A percentile compares a stretch with the other conserved stretches of the same genome.
Evolutionary conservation across 345 rosid species (phyloP).

Genomic region (Dipteronia dyeriana): DNA sequence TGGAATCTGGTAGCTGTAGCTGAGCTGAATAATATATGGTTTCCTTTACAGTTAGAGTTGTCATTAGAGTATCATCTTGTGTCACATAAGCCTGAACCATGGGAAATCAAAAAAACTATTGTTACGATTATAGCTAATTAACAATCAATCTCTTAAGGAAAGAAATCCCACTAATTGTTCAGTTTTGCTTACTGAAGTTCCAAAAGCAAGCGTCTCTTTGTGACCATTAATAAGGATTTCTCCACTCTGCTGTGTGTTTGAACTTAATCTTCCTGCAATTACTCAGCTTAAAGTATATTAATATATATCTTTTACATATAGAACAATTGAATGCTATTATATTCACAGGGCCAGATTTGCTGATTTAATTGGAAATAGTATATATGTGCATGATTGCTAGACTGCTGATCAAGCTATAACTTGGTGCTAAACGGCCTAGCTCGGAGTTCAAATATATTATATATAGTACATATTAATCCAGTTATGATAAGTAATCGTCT

Average conservation of each 20-base stretch:
- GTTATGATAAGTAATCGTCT: too few species aligned
- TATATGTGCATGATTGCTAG: too few species aligned
- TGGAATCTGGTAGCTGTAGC: slow-evolving; percentile 51
- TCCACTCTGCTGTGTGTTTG: slow-evolving; percentile 38
- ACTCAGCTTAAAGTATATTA: not conserved
- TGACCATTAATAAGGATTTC: slow-evolving; percentile 51
- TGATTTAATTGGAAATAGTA: too few species aligned
- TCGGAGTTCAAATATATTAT: too few species aligned
- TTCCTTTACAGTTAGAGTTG: slow-evolving; percentile 47
- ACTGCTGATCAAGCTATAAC: too few species aligned
- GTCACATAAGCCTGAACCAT: slow-evolving; percentile 47
- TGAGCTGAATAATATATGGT: slow-evolving; percentile 55
- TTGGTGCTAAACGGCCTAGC: too few species aligned
- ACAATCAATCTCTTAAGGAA: too few species aligned
- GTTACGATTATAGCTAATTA: too few species aligned
- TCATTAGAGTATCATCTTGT: slow-evolving; percentile 45
- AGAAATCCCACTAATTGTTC: not conserved
- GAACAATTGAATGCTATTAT: too few species aligned
- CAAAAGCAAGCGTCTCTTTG: slow-evolving; percentile 43
- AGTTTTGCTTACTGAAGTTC: slow-evolving; percentile 45
- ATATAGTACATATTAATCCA: too few species aligned
- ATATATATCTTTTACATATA: not conserved
- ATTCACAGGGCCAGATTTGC: too few species aligned
- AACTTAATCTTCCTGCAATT: slow-evolving; percentile 40
- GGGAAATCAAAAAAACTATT: too few species aligned